These are phyloP conservation scores for Claviceps sp. DNA, from an alignment of 2,329 filamentous ascomycete genomes.

Conservation along the genomic window DNA sequence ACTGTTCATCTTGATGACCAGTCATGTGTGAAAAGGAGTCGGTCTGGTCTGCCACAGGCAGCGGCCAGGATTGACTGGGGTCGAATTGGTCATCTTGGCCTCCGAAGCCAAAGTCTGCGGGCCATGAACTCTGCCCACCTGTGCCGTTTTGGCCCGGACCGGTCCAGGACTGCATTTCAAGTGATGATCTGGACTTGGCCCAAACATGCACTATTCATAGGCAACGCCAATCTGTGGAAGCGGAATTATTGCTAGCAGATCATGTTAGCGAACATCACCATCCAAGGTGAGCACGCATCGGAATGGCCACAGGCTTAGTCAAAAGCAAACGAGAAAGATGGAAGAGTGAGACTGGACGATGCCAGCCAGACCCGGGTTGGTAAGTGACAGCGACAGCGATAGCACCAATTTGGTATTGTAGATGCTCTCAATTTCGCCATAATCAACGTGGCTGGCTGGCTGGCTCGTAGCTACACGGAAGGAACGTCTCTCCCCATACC, in stretches of 20 bases:
- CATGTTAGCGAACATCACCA: constrained; percentile 17
- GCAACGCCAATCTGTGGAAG: constrained; percentile 2
- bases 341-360: constrained; percentile 7
- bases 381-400: neutral
- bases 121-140: constrained; percentile 23
- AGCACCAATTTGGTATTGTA: neutral
- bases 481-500: neutral
- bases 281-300: constrained; percentile 3
- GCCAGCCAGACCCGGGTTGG: neutral
- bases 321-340: constrained; percentile 6
- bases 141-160: constrained; percentile 23
- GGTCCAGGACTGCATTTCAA: constrained; percentile 29
- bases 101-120: constrained; percentile 19
- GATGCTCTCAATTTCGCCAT: neutral
- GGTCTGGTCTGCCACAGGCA: constrained; percentile 20
- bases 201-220: constrained; percentile 11
- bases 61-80: constrained; percentile 24
- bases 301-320: constrained; percentile 3
- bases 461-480: neutral
- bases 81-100: constrained; percentile 25
- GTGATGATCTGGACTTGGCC: constrained; percentile 10
- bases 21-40: constrained; percentile 19
- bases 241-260: constrained; percentile 16
- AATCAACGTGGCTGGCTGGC: constrained; percentile 1
- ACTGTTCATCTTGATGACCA: constrained; percentile 15